Conservation (phyloP, 495 filamentous ascomycete species). For the Thermothielavioides terrestris region DNA sequence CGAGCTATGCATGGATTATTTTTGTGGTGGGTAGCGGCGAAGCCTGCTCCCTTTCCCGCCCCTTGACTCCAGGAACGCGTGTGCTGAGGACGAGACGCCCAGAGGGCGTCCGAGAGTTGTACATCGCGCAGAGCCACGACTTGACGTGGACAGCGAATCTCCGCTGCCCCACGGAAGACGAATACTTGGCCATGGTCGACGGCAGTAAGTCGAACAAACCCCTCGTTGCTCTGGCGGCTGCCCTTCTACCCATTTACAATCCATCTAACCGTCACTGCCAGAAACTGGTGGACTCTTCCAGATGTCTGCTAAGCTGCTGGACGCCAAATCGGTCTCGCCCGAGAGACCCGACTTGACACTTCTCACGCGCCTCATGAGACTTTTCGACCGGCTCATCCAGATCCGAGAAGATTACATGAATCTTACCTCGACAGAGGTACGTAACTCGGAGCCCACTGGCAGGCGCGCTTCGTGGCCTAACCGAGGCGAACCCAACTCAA, state of each 20-base stretch:
- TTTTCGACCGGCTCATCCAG: slow-evolving; percentile 76
- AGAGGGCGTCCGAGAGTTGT: slow-evolving; percentile 72
- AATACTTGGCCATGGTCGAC: slow-evolving; percentile 86
- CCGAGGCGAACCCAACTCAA: slow-evolving; percentile 2
- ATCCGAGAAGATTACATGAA: slow-evolving; percentile 88
- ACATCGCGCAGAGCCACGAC: slow-evolving; percentile 83
- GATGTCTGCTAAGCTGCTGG: slow-evolving; percentile 75
- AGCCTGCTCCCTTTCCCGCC: neutral
- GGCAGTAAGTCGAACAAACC: slow-evolving; percentile 41
- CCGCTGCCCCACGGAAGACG: slow-evolving; percentile 72
- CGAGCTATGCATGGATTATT: neutral
- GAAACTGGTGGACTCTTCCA: slow-evolving; percentile 81
- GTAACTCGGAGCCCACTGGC: neutral
- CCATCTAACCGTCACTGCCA: neutral
- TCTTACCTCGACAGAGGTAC: slow-evolving; percentile 30
- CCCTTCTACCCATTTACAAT: neutral
- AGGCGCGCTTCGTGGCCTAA: neutral
- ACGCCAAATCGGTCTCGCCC: slow-evolving; percentile 50
- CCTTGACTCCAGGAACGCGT: neutral
- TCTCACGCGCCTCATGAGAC: slow-evolving; percentile 55
- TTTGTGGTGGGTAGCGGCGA: slow-evolving; percentile 6
- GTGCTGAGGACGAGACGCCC: neutral
- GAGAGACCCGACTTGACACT: slow-evolving; percentile 35
- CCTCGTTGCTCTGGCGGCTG: neutral
- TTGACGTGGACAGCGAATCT: slow-evolving; percentile 80